phyloP scores from a whole-genome alignment of 1,139 yeast genomes.

The Debaryomycetaceae sp. region DNA sequence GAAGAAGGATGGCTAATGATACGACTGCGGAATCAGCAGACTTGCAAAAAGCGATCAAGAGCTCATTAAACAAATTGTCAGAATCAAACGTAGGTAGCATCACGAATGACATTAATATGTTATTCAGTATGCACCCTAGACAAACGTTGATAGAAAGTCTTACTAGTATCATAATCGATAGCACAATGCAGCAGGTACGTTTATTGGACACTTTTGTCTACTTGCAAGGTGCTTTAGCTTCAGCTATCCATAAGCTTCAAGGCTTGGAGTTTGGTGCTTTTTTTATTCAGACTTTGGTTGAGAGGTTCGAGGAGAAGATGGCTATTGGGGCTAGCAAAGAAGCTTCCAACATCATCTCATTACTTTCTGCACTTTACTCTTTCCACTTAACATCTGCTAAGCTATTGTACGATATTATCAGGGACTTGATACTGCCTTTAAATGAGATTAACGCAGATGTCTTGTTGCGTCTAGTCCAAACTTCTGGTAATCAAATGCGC shows the following conservation, averaged over 20 bases:
- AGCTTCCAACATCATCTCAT: conserved; percentile 65
- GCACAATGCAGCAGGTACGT: conserved; percentile 61
- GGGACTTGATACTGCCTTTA: conserved; percentile 51
- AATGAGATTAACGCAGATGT: conserved; percentile 76
- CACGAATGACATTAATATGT: conserved; percentile 60
- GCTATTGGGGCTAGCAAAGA: conserved; percentile 44
- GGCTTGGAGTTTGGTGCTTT: conserved; percentile 92
- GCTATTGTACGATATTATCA: conserved; percentile 73
- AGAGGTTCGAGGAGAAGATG: conserved; percentile 46
- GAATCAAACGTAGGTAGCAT: conserved; percentile 78
- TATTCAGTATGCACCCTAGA: conserved; percentile 68
- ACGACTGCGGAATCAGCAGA: conserved; percentile 48
- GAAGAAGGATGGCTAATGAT: conserved; percentile 47
- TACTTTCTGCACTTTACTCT: conserved; percentile 73
- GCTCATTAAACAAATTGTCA: conserved; percentile 79
- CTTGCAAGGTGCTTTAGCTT: conserved; percentile 74
- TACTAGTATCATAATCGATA: conserved; percentile 59
- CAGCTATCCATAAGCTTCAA: conserved; percentile 70
- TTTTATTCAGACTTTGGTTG: conserved; percentile 76
- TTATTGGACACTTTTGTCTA: conserved; percentile 76
- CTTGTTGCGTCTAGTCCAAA: conserved; percentile 64
- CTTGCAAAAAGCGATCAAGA: conserved; percentile 63
- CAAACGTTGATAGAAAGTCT: conserved; percentile 71
- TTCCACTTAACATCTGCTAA: conserved; percentile 73
- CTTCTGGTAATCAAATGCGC: conserved; percentile 81